Percentiles rank a stretch among this genome's conserved stretches.
Conservation (phyloP, 176 grass and related monocot genomes). For the Bromus sterilis region DNA sequence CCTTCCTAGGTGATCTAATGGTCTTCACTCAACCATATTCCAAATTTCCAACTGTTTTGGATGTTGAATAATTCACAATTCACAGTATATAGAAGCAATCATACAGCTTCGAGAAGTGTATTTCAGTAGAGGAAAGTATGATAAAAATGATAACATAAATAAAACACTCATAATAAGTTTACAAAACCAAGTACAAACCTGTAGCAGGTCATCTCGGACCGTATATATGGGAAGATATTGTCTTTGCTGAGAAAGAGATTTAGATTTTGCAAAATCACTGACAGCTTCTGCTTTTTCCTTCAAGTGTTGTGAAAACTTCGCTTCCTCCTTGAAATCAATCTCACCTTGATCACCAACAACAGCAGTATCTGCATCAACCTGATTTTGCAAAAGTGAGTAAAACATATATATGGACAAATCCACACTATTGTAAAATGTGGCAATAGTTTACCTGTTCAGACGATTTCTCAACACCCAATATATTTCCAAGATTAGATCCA, state of each 20-base stretch:
- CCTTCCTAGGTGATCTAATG: neutral
- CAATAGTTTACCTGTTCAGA: conserved; percentile 67
- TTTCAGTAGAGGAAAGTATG: neutral
- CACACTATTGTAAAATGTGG: too few relatives aligned
- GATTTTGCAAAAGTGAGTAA: conserved; percentile 13
- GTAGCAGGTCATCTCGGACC: conserved; percentile 83
- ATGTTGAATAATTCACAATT: neutral
- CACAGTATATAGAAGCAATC: neutral
- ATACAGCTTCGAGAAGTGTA: conserved; percentile 6
- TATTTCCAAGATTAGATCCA: conserved; percentile 96
- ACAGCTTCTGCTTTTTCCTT: conserved; percentile 88
- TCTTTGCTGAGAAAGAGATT: conserved; percentile 92
- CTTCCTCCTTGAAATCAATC: conserved; percentile 94
- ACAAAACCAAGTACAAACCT: conserved; percentile 44
- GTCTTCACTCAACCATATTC: neutral
- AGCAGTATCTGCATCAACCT: conserved; percentile 97
- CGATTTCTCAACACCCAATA: conserved; percentile 95
- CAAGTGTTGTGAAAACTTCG: conserved; percentile 91
- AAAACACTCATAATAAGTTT: neutral
- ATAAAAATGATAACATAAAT: neutral
- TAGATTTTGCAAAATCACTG: conserved; percentile 96
- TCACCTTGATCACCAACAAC: conserved; percentile 91
- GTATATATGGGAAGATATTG: conserved; percentile 99
- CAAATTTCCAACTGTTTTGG: neutral
- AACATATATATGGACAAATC: neutral